phyloP scores from a whole-genome alignment of 202 grass and related monocot genomes.

The Schoenoplectus triqueter region DNA sequence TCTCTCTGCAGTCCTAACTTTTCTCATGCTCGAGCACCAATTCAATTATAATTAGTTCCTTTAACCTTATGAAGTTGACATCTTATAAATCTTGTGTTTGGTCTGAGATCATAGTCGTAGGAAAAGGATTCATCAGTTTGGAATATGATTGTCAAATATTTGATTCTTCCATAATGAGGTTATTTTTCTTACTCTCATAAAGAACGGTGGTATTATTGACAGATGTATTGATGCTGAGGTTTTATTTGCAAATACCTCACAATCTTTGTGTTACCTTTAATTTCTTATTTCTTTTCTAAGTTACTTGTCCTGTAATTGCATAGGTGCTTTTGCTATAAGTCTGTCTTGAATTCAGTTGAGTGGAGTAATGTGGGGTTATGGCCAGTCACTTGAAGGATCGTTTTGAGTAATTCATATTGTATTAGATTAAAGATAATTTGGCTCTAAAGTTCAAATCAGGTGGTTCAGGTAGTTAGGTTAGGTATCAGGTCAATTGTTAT shows the following conservation, averaged over 20 bases:
- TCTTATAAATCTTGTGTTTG: constrained; percentile 4
- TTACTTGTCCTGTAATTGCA: constrained; percentile 16
- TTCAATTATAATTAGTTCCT: constrained; percentile 13
- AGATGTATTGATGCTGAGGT: neutral
- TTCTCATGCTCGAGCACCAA: neutral
- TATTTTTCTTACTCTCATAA: neutral
- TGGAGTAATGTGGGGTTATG: neutral
- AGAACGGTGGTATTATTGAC: neutral
- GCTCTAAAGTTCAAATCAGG: neutral
- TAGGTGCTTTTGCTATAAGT: neutral
- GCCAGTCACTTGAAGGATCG: neutral
- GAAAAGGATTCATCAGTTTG: constrained; percentile 3
- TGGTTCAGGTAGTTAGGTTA: constrained; percentile 32
- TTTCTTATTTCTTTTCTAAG: constrained; percentile 1
- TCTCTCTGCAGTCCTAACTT: neutral
- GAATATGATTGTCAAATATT: constrained; percentile 17
- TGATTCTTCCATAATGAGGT: neutral
- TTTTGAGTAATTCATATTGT: neutral
- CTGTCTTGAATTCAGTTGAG: neutral
- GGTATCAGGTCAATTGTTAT: constrained; percentile 29
- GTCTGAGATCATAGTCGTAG: constrained; percentile 2
- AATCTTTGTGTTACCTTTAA: neutral
- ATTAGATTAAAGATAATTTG: no score
- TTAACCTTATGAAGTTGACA: constrained; percentile 16
- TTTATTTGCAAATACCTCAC: neutral